Base-by-base conservation (phyloP, 2,329 filamentous ascomycete genomes). In the Trematosphaeria pertusa region DNA sequence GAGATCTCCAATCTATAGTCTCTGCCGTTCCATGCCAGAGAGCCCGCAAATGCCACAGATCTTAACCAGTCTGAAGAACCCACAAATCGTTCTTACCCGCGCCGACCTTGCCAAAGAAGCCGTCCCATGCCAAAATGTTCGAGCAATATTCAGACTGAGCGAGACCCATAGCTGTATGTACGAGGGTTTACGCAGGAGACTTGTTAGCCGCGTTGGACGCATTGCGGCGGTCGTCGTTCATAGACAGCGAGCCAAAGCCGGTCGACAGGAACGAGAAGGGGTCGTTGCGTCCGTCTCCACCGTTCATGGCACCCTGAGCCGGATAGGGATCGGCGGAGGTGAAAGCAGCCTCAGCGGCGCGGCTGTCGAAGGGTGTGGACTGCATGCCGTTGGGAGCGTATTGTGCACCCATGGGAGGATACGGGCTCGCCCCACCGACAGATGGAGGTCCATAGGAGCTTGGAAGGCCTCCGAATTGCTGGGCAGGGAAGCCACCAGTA, bases 311-410 rank as follows among this genome's bases (percentile, higher is more conserved):
- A 31, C 88, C 89, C 50, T 87, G 87, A 34, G 88, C 89, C 12
- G 87, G 87, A 45, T 89, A 89, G 60, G 94, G 93, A 61, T 87
- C 87, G 30, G 90, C 91, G 31, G 89, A 89, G 69, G 90, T 89
- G 79, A 99, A 99, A 19, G 94, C 93, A 50, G 91, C 91, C 76
- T 97, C 93, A 12, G 93, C 91, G 53, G 91, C 89, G 54, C 92
- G 89, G 78, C 91, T 95, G 69, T 96, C 92, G 66, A 99, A 97
- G 10, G 91, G 89, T 32, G 88, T 88, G 18, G 89, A 88, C 73
- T 94, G 91, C 60, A 91, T 87, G 41, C 87, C 88, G 44, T 86
- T 86, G 33, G 88, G 87, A 48, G 86, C 86, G 61, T 86, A 96
- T 62, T 91, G 88, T 28, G 87, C 89, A 32, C 68, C 69, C 74